Conservation (phyloP, 345 rosid species). For the Kernera saxatilis region DNA sequence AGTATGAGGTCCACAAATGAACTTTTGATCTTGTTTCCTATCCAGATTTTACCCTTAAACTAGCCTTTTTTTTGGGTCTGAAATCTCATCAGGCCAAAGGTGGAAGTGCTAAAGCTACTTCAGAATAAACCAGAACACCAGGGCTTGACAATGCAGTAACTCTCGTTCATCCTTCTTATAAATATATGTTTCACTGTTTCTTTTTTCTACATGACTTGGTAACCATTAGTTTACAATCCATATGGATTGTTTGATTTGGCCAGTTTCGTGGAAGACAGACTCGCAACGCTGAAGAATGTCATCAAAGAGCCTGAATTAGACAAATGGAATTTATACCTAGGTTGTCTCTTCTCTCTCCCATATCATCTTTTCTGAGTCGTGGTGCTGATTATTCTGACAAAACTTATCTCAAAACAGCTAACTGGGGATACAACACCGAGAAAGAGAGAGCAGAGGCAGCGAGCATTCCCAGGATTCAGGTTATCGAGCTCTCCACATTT, state of each 20-base stretch:
- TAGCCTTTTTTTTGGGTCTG: not conserved
- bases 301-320: conserved; percentile 78
- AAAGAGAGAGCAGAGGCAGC: conserved; percentile 82
- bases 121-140: conserved; percentile 74
- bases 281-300: conserved; percentile 84
- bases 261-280: conserved; percentile 94
- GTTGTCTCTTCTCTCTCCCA: conserved; percentile 22
- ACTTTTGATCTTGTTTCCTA: not conserved
- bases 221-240: not conserved
- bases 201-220: not conserved
- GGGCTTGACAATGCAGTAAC: conserved; percentile 66
- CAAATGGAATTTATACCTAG: conserved; percentile 80
- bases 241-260: conserved; percentile 1
- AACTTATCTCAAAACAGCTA: not conserved
- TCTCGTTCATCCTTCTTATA: not conserved
- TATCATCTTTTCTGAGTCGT: not conserved
- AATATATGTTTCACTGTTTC: not conserved
- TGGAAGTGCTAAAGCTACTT: conserved; percentile 77
- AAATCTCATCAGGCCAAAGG: conserved; percentile 53
- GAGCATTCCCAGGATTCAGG: conserved; percentile 58
- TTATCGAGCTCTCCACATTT: conserved; percentile 71
- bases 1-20: conserved; percentile 26
- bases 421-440: conserved; percentile 36
- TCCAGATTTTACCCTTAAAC: not conserved
- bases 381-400: not conserved